Evolutionary conservation across 768 basidiomycete genomes (phyloP).

Genomic region (Postia placenta): DNA sequence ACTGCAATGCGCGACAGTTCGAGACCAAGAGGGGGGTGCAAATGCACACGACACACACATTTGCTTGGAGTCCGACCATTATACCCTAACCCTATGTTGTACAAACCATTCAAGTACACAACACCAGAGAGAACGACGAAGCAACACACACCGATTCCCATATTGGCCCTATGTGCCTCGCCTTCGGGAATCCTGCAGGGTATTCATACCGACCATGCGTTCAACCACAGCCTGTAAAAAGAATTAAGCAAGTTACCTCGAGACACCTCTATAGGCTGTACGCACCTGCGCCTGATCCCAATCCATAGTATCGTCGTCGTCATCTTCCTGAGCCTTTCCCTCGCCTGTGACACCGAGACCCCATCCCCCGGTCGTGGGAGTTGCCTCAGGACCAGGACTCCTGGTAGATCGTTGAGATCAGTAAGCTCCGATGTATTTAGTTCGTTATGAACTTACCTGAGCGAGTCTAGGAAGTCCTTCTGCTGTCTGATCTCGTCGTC

Average conservation of each 20-base stretch:
- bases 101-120: no score
- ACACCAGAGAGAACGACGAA: no score
- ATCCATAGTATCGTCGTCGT: constrained; percentile 57
- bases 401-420: constrained; percentile 25
- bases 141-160: no score
- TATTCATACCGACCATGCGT: constrained; percentile 26
- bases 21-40: no score
- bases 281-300: constrained; percentile 68
- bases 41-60: no score
- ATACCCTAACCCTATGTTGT: no score
- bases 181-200: neutral
- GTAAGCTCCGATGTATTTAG: neutral
- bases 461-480: constrained; percentile 51
- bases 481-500: constrained; percentile 36
- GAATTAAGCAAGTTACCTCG: neutral
- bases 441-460: constrained; percentile 31
- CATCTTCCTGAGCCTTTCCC: constrained; percentile 43
- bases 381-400: constrained; percentile 47
- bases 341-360: constrained; percentile 55
- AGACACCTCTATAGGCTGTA: neutral
- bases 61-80: no score
- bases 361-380: constrained; percentile 70
- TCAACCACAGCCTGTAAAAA: constrained; percentile 22
- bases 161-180: neutral
- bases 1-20: no score